These are phyloP conservation scores for Vaccinium corymbosum DNA, from an alignment of 148 eudicot species.

Conservation along the genomic window DNA sequence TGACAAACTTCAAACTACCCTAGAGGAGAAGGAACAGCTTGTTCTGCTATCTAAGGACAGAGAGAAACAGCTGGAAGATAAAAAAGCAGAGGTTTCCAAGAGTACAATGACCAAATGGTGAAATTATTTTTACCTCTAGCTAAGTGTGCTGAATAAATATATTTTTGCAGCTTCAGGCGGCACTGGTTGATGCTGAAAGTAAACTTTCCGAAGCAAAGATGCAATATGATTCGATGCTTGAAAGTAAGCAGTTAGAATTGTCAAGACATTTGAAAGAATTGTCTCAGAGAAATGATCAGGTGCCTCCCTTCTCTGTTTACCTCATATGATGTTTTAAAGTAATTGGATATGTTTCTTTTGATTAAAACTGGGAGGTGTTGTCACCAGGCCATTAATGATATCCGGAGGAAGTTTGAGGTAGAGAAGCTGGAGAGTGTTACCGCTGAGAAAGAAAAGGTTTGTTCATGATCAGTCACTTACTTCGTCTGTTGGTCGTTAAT, in stretches of 20 bases:
- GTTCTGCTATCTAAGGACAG: slow-evolving; percentile 45
- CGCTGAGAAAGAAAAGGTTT: slow-evolving; percentile 87
- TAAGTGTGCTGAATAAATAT: slow-evolving; percentile 11
- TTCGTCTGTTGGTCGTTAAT: neutral
- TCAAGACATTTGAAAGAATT: slow-evolving; percentile 94
- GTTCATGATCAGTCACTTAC: slow-evolving; percentile 14
- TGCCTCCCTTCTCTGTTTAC: slow-evolving; percentile 15
- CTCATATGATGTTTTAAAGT: neutral
- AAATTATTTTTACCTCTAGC: slow-evolving; percentile 4
- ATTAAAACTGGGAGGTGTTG: slow-evolving; percentile 17
- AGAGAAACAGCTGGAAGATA: slow-evolving; percentile 59
- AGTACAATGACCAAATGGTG: slow-evolving; percentile 12
- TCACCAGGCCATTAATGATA: slow-evolving; percentile 89
- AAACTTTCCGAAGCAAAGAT: slow-evolving; percentile 77
- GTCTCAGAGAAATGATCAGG: slow-evolving; percentile 96
- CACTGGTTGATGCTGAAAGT: slow-evolving; percentile 53
- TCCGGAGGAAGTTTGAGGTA: slow-evolving; percentile 78
- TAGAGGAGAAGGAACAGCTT: slow-evolving; percentile 69
- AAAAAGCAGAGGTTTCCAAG: slow-evolving; percentile 60
- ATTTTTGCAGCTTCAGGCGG: slow-evolving; percentile 49
- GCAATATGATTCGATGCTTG: slow-evolving; percentile 84
- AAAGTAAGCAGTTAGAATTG: slow-evolving; percentile 76
- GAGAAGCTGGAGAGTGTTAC: slow-evolving; percentile 79
- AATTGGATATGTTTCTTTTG: neutral
- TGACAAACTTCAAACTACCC: slow-evolving; percentile 32